Conservation (phyloP, 495 filamentous ascomycete species). For the Hypoxylon rickii region DNA sequence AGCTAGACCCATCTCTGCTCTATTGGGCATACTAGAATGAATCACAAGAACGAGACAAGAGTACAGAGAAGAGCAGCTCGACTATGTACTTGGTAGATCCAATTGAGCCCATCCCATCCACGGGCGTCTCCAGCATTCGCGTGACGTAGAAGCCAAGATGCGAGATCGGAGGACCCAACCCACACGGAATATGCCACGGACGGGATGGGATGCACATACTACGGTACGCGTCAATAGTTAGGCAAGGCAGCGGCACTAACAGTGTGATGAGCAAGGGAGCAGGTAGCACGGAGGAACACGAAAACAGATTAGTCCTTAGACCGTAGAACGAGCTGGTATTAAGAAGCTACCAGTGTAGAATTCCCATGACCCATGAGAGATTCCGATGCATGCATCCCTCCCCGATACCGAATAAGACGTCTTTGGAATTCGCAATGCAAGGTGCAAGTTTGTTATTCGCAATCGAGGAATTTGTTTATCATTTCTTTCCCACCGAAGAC, state of each 20-base stretch:
- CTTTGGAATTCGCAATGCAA: neutral
- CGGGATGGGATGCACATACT: too few species aligned
- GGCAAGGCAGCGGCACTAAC: too few species aligned
- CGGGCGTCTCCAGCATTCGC: too few species aligned
- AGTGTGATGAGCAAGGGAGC: too few species aligned
- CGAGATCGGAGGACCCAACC: neutral
- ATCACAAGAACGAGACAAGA: too few species aligned
- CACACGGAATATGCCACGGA: neutral
- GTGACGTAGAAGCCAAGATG: neutral
- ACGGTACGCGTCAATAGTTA: too few species aligned
- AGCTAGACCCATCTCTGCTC: too few species aligned
- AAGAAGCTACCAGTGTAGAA: constrained; percentile 36
- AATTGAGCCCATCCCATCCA: too few species aligned
- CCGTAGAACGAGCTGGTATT: constrained; percentile 38
- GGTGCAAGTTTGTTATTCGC: constrained; percentile 22
- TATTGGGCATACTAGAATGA: too few species aligned
- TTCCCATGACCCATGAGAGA: constrained; percentile 35
- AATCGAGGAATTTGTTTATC: constrained; percentile 35
- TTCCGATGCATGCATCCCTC: constrained; percentile 33
- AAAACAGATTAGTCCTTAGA: neutral
- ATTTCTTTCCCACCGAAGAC: constrained; percentile 40
- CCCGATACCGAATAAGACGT: constrained; percentile 29
- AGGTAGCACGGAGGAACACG: neutral
- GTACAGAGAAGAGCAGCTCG: too few species aligned
- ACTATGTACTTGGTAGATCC: too few species aligned